Percentiles rank a stretch among this genome's conserved stretches.
These are phyloP conservation scores for Glomus cerebriforme DNA, from an alignment of 192 early-diverging fungal genomes.

Conservation along the genomic window DNA sequence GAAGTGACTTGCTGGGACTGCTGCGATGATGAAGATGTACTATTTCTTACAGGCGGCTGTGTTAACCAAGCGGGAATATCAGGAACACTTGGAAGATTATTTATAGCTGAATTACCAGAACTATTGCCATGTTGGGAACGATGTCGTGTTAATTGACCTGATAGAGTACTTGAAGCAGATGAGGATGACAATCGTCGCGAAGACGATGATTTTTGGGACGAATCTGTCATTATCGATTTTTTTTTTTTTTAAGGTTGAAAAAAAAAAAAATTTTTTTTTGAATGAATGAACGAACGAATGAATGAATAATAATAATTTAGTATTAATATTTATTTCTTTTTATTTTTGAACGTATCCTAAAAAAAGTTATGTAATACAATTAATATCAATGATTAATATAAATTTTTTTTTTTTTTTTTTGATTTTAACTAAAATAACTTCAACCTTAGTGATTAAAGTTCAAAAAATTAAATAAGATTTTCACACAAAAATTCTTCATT, in stretches of 20 bases:
- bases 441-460: too few species aligned
- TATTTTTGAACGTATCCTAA: too few species aligned
- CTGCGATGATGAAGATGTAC: not conserved
- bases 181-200: constrained; percentile 13
- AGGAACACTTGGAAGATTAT: not conserved
- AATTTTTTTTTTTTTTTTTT: too few species aligned
- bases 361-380: too few species aligned
- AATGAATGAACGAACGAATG: too few species aligned
- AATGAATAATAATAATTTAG: not conserved
- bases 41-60: constrained; percentile 10
- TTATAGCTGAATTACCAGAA: not conserved
- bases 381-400: too few species aligned
- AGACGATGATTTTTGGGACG: constrained; percentile 4
- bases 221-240: constrained; percentile 8
- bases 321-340: not conserved
- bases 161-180: not conserved
- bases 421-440: too few species aligned
- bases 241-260: not conserved
- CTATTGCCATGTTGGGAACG: not conserved
- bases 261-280: not conserved
- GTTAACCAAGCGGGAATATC: not conserved
- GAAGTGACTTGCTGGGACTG: not conserved
- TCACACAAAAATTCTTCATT: too few species aligned
- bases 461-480: too few species aligned
- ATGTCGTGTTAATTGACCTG: not conserved